These are phyloP conservation scores for Schoenoplectus triqueter DNA, from an alignment of 202 grass and related monocot species.

Conservation along the genomic window DNA sequence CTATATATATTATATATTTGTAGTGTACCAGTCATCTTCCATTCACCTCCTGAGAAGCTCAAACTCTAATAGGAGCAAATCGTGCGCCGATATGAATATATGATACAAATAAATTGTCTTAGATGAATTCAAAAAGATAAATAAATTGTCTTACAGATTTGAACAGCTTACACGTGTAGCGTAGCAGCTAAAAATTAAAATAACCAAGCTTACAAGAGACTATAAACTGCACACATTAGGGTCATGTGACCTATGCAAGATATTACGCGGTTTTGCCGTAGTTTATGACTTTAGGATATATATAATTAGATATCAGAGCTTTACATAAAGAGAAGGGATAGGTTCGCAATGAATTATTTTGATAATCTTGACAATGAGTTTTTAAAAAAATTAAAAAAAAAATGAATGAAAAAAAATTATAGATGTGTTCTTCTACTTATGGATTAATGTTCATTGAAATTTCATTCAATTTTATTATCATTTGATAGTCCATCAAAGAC, in stretches of 20 bases:
- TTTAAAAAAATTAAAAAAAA: background rate
- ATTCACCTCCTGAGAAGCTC: no score
- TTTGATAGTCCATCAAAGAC: no score
- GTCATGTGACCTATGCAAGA: conserved; percentile 13
- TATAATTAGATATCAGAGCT: conserved; percentile 6
- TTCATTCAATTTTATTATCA: no score
- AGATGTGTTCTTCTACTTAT: no score
- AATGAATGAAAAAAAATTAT: no score
- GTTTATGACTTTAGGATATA: conserved; percentile 14
- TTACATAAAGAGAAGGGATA: background rate
- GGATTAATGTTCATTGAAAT: no score
- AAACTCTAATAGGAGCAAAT: no score
- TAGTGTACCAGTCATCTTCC: no score
- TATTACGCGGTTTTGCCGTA: conserved; percentile 3
- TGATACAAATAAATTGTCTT: no score
- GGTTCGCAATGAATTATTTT: background rate
- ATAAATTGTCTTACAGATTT: background rate
- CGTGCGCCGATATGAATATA: no score
- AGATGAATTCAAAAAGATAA: no score
- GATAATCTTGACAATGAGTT: background rate
- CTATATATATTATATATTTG: no score
- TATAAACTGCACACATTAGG: background rate
- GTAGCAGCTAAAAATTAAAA: background rate
- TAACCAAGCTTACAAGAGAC: background rate
- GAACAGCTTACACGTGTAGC: background rate